Evolutionary conservation across 1,284 basidiomycete genomes (phyloP), one percentile per base, ranked within the genome.

Genomic region (Vanrija sp.): DNA sequence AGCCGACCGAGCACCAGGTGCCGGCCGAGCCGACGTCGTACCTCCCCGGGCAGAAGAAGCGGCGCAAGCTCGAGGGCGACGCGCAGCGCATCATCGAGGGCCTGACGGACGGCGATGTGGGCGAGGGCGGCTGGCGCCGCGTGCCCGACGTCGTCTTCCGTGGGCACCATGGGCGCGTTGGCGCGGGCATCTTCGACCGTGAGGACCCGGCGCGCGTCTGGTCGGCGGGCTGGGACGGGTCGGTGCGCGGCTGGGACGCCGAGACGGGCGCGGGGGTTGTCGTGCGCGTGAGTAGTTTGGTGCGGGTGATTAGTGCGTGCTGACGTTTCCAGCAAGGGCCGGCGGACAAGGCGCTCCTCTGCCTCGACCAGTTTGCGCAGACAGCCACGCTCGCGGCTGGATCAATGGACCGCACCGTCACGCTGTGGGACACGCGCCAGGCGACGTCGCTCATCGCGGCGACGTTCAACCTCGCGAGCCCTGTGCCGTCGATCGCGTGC

Each of bases 401-500:
- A n/a, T 71, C 71, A 47, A 78, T 78, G 64, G 79, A 81, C 63
- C 67, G 79, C 47, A 77, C 75, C 14, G 69, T 81, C 49, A 78
- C 70, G 49, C 63, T 81, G 27, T 81, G 78, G 77, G 79, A 81
- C 64, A 72, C 76, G 27, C 69, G 79, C 53, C 73, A 76, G 55
- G 73, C 74, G 4, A 64, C 77, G 71, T 57, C 73, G 75, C 46
- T 80, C 78, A 60, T 81, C 77, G 55, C 77, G 65, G 27, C 81
- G 18, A 73, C 82, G 1, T 82, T 94, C 54, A 60, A 78, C 15
- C 66, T 71, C 27, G 79, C 84, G 4, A 82, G 86, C 0, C 87
- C 87, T 6, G 88, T 91, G 0, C 86, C 88, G 0, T 84, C 85
- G 53, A 73, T 94, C 18, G 79, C 81, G 1, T 71, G 82, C 15